Base-by-base conservation (phyloP, 441 rosid genomes). In the Aleurites moluccanus region DNA sequence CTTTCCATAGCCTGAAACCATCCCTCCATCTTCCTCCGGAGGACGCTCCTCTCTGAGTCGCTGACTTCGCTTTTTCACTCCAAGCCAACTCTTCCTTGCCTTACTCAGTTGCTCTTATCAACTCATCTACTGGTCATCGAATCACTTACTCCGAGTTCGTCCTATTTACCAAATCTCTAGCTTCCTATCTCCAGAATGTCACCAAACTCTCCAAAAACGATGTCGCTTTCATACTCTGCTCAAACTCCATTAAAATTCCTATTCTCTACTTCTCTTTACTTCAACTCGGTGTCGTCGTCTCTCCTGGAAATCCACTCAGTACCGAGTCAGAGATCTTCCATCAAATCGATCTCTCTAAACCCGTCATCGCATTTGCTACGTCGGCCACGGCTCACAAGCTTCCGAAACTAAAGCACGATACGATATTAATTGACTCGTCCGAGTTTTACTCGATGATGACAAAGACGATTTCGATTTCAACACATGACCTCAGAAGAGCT, bases 301-400 rank as follows among this genome's bases (percentile, higher is more conserved):
- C 86, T 20, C 82, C 83, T 0, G 80, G 79, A 0, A 83, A 83
- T 21, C 86, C 85, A 33, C 3, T 73, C 42, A 72, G 73, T 75
- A 64, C 81, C 15, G 66, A 38, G 33, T 73, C 80, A 2, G 82
- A 83, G 61, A 73, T 79, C 13, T 55, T 71, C 25, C 78, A 56
- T 50, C 83, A 66, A 60, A 28, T 85, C 66, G 38, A 59, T 70
- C 72, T 85, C 57, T 74, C 61, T 15, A 73, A 74, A 6, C 83
- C 85, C 14, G 77, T 62, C 20, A 71, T 85, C 30, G 88, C 86
- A 9, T 83, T 85, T 16, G 85, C 85, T n/a, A 71, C 80, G 3
- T 81, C 81, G 38, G 47, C 77, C 0, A 62, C 78, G 1, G 69
- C 74, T 30, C 71, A 64, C 73, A 79, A 81, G 79, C 80, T 83